Percentiles rank a stretch among this genome's conserved stretches.
These are phyloP conservation scores for Asterochloris sp. DNA, from an alignment of 139 green algal species.

Conservation along the genomic window DNA sequence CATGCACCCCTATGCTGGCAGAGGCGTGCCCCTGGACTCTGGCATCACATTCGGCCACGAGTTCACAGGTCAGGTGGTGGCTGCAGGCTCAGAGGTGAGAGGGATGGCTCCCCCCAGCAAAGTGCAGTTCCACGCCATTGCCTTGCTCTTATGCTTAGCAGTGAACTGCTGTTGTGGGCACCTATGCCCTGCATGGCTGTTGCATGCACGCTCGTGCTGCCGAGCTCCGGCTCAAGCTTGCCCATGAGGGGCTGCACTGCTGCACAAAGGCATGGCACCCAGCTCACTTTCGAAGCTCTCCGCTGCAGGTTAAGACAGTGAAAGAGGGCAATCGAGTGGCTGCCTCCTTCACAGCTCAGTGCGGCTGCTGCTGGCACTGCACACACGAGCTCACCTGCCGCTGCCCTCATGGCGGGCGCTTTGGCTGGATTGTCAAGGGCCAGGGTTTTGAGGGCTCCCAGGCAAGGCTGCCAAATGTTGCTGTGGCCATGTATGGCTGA, in stretches of 20 bases:
- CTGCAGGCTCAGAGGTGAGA: neutral
- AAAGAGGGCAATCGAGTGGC: slow-evolving; percentile 47
- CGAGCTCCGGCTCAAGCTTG: too few species aligned
- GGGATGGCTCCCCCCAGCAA: neutral
- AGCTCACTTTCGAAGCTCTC: neutral
- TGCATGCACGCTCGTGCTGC: neutral
- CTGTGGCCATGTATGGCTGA: too few species aligned
- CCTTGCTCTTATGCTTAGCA: neutral
- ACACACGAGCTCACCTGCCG: slow-evolving; percentile 29
- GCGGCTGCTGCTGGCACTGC: slow-evolving; percentile 59
- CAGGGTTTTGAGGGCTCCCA: slow-evolving; percentile 54
- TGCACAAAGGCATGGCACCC: too few species aligned
- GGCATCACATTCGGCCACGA: slow-evolving; percentile 14
- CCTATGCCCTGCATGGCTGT: neutral
- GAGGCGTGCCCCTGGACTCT: neutral
- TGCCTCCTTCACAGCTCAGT: slow-evolving; percentile 53
- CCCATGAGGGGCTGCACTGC: too few species aligned
- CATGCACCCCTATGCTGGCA: slow-evolving; percentile 23
- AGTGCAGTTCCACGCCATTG: neutral
- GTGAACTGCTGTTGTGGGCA: neutral
- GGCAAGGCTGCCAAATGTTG: slow-evolving; percentile 14
- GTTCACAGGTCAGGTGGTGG: neutral
- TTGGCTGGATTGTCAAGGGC: slow-evolving; percentile 46
- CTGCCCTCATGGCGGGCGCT: slow-evolving; percentile 36
- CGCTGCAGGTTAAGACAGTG: slow-evolving; percentile 16